Evolutionary conservation across 1,284 basidiomycete species (phyloP).

Genomic region (Sporisorium iseilematis-ciliati): DNA sequence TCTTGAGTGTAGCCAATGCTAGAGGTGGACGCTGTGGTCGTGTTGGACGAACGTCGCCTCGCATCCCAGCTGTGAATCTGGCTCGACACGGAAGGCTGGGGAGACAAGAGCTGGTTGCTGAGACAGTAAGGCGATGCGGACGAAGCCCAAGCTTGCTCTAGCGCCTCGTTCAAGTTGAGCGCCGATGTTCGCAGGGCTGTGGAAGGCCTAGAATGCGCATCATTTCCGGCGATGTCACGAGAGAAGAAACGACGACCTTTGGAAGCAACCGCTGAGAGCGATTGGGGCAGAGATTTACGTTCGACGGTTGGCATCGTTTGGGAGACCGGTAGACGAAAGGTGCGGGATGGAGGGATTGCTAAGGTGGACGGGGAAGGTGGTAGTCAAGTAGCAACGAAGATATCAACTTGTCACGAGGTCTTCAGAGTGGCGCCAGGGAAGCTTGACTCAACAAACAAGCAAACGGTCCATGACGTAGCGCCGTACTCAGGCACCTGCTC

Average conservation of each 20-base stretch:
- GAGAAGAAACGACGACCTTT: slow-evolving; percentile 40
- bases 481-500: too few species aligned
- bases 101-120: slow-evolving; percentile 30
- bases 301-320: slow-evolving; percentile 29
- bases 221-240: slow-evolving; percentile 8
- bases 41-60: slow-evolving; percentile 32
- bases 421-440: background rate
- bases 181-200: slow-evolving; percentile 15
- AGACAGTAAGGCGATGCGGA: slow-evolving; percentile 25
- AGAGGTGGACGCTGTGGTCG: slow-evolving; percentile 23
- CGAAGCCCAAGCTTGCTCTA: slow-evolving; percentile 24
- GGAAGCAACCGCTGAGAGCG: slow-evolving; percentile 30
- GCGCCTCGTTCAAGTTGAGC: slow-evolving; percentile 32
- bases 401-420: background rate
- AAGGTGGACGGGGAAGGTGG: background rate
- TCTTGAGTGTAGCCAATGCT: slow-evolving; percentile 12
- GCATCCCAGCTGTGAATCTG: slow-evolving; percentile 13
- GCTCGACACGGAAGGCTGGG: slow-evolving; percentile 5
- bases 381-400: background rate
- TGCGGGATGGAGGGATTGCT: background rate
- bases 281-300: slow-evolving; percentile 29
- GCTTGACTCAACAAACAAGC: background rate
- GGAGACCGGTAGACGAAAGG: background rate
- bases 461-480: background rate
- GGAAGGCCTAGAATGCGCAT: background rate